Conservation (phyloP, 495 filamentous ascomycete genomes). For the Penicillium flavigenum region DNA sequence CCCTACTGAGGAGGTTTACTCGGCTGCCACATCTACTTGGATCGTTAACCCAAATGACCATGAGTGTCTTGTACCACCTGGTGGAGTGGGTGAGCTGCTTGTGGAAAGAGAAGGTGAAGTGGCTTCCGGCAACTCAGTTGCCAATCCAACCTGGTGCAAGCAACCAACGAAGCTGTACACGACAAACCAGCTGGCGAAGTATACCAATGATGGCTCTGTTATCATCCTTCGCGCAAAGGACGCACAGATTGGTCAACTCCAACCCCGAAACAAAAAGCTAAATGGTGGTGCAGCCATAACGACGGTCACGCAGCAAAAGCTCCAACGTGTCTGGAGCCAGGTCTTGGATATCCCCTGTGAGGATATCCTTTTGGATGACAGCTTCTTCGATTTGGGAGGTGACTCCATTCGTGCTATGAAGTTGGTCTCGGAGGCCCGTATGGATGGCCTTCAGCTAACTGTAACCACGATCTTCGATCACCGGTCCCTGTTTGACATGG, state of each 20-base stretch:
- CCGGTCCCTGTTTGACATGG: constrained; percentile 1
- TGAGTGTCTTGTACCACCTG: constrained; percentile 33
- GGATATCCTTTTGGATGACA: constrained; percentile 5
- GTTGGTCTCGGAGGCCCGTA: constrained; percentile 6
- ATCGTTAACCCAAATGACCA: constrained; percentile 38
- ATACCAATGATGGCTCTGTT: background rate
- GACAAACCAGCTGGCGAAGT: constrained; percentile 5
- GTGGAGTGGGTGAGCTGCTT: constrained; percentile 42
- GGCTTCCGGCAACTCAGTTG: background rate
- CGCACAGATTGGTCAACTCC: background rate
- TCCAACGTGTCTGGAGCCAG: constrained; percentile 2
- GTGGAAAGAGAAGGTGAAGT: constrained; percentile 10
- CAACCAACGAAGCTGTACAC: constrained; percentile 21
- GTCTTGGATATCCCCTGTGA: constrained; percentile 1
- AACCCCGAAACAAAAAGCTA: background rate
- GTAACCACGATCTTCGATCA: constrained; percentile 5
- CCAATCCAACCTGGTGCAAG: background rate
- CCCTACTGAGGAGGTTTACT: constrained; percentile 20
- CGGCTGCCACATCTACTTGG: constrained; percentile 28
- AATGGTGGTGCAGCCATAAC: background rate
- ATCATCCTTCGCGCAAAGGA: constrained; percentile 8
- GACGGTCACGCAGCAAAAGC: constrained; percentile 2
- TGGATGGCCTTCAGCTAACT: constrained; percentile 1
- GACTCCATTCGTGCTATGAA: constrained; percentile 10
- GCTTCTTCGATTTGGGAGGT: constrained; percentile 6